Conservation (phyloP, 495 filamentous ascomycete species). For the Entonaema liquescens region DNA sequence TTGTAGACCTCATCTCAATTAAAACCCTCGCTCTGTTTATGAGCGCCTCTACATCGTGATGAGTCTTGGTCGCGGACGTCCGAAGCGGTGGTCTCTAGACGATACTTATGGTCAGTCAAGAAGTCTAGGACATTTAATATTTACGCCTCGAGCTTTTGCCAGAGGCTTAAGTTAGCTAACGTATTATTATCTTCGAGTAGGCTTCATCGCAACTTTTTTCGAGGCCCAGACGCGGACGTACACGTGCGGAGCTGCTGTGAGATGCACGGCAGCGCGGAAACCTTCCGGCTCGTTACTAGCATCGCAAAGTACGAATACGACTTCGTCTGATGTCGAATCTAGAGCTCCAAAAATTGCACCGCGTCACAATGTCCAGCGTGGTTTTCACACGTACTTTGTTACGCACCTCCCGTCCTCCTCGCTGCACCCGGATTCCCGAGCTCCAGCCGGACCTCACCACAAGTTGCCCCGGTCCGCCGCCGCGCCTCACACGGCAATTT, state of each 20-base stretch:
- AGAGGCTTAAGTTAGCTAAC: slow-evolving; percentile 9
- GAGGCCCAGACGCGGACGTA: slow-evolving; percentile 40
- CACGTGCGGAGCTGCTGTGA: slow-evolving; percentile 29
- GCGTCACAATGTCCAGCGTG: slow-evolving; percentile 52
- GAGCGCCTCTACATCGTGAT: slow-evolving; percentile 13
- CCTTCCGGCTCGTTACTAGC: slow-evolving; percentile 17
- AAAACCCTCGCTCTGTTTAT: not conserved
- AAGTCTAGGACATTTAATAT: not conserved
- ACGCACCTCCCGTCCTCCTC: slow-evolving; percentile 94
- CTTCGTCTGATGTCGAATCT: slow-evolving; percentile 23
- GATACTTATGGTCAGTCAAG: slow-evolving; percentile 46
- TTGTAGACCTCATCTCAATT: slow-evolving; percentile 6
- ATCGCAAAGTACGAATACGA: slow-evolving; percentile 15
- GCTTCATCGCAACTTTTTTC: slow-evolving; percentile 60
- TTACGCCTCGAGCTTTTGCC: not conserved
- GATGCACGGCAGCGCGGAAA: slow-evolving; percentile 19
- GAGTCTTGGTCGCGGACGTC: slow-evolving; percentile 32
- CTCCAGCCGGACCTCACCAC: slow-evolving; percentile 70
- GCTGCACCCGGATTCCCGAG: slow-evolving; percentile 82
- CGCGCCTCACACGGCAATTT: slow-evolving; percentile 73
- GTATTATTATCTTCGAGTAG: slow-evolving; percentile 31
- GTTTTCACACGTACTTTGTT: slow-evolving; percentile 96
- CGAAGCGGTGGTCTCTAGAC: slow-evolving; percentile 44
- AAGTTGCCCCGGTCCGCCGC: slow-evolving; percentile 85
- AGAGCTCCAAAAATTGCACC: slow-evolving; percentile 14